These are phyloP conservation scores for Arctostaphylos glauca DNA, from an alignment of 148 eudicot genomes.

Conservation along the genomic window DNA sequence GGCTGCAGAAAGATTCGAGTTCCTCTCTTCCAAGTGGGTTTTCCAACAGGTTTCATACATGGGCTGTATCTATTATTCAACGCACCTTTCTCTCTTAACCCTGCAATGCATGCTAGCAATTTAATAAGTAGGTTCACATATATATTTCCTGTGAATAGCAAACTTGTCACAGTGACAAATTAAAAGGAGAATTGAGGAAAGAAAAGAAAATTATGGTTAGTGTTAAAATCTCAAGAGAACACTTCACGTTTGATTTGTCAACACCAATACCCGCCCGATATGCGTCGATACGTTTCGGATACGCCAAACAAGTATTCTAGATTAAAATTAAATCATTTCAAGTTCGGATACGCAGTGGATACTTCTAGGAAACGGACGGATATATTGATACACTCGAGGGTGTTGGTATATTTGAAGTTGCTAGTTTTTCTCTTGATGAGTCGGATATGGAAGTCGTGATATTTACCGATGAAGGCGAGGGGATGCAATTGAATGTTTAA, in stretches of 20 bases:
- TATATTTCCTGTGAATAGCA: neutral
- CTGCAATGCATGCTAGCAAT: neutral
- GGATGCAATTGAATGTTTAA: no score
- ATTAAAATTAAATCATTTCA: no score
- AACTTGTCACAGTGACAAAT: neutral
- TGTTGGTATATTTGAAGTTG: no score
- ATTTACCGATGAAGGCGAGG: no score
- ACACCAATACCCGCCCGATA: neutral
- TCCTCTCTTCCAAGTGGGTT: conserved; percentile 56
- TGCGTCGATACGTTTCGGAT: no score
- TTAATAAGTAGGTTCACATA: neutral
- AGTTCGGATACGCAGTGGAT: no score
- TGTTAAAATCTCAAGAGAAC: neutral
- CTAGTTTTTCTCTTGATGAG: no score
- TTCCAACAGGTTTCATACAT: neutral
- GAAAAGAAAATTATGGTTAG: neutral
- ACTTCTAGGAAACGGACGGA: no score
- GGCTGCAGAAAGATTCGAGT: conserved; percentile 40
- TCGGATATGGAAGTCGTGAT: no score
- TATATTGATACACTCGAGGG: no score
- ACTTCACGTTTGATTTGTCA: neutral
- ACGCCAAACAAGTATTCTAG: no score
- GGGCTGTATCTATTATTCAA: neutral
- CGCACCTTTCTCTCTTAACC: neutral
- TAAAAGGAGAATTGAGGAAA: neutral